Evolutionary conservation across 495 filamentous ascomycete species (phyloP).

Genomic region (Daldinia grandis): DNA sequence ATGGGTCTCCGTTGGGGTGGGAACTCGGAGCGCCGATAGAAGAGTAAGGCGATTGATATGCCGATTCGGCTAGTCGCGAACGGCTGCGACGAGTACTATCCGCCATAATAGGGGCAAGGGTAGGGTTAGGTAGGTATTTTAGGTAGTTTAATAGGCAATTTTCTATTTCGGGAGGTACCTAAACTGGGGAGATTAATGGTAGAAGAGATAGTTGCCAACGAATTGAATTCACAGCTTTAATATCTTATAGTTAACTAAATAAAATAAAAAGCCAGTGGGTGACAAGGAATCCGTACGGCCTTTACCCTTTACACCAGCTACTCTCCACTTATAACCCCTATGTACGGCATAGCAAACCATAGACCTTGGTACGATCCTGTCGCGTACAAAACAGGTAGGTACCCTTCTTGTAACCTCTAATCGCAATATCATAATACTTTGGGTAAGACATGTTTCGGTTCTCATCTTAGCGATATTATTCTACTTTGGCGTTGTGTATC

Average conservation of each 20-base stretch:
- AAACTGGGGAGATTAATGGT: too few relatives aligned
- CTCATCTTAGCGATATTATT: not conserved
- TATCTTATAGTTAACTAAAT: too few relatives aligned
- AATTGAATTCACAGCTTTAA: too few relatives aligned
- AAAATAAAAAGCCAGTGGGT: too few relatives aligned
- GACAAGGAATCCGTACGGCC: not conserved
- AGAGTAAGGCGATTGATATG: slow-evolving; percentile 46
- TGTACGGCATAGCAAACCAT: not conserved
- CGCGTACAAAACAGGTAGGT: not conserved
- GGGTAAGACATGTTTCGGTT: not conserved
- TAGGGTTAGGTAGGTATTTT: too few relatives aligned
- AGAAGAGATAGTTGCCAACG: too few relatives aligned
- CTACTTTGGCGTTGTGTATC: not conserved
- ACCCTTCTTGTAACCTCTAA: not conserved
- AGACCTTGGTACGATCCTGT: not conserved
- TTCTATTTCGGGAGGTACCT: too few relatives aligned
- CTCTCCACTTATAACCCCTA: too few relatives aligned
- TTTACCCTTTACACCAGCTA: too few relatives aligned
- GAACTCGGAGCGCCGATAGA: slow-evolving; percentile 37
- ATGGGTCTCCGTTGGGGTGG: slow-evolving; percentile 45
- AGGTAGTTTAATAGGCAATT: too few relatives aligned
- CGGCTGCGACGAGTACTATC: not conserved
- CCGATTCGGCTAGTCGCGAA: slow-evolving; percentile 32
- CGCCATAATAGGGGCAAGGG: not conserved
- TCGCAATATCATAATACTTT: not conserved